Evolutionary conservation across 2,329 filamentous ascomycete genomes (phyloP), one percentile per base, ranked within the genome.

Genomic region (Calonectria honghensis): DNA sequence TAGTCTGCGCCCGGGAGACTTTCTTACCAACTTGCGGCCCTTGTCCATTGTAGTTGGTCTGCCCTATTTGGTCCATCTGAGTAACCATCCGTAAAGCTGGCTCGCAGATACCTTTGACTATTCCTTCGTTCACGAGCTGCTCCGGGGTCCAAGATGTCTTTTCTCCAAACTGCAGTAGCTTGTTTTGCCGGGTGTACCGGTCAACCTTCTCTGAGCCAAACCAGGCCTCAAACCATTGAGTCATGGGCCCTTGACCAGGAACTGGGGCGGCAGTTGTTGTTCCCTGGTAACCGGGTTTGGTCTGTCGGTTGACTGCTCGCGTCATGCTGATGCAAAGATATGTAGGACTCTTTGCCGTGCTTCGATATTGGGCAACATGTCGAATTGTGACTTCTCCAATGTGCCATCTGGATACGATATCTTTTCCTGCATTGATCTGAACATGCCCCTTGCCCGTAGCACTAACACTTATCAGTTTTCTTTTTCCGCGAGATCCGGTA

Each of bases 1-100:
- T 24, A 27, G 37, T 18, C n/a, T 37, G n/a, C 5, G 35, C n/a
- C 20, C 5, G 20, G 27, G 74, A 70, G 18, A 51, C 52, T 4
- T 64, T 68, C 59, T 61, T 66, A 35, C 68, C 63, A 51, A 73
- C 69, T 29, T 68, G 61, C 18, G 72, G 66, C 0, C 73, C 73
- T 51, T 79, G 74, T 0, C 73, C 76, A 32, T 83, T 83, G 41
- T 80, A 69, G 45, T 85, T 85, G 2, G 73, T 76, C 5, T 59
- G 41, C 0, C 84, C 84, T 16, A 85, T 75, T 0, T 72, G 50
- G 68, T 85, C 83, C 81, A 85, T 83, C n/a, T 78, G 73, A 1
- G 75, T 68, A 14, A 85, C 72, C 80, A 85, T 83, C 3, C 70
- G 75, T 7, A 85, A 45, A 0, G 81, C 82, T 3, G 82, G 80